Evolutionary conservation across 2,329 filamentous ascomycete species (phyloP).

Genomic region (Ophiostoma sp.): DNA sequence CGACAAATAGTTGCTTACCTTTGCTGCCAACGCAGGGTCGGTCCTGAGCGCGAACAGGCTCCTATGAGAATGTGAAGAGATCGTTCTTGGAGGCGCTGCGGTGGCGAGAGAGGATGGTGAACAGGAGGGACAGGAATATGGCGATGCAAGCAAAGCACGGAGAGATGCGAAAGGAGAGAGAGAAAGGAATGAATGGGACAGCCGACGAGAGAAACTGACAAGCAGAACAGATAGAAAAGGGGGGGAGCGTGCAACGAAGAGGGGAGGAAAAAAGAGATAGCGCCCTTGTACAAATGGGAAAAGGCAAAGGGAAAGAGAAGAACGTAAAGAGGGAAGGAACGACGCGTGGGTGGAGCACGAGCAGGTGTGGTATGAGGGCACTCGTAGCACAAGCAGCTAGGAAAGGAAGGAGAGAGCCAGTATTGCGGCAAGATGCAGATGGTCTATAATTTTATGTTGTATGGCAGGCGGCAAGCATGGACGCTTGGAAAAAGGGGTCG

Average conservation of each 20-base stretch:
- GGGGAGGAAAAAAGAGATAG: conserved; percentile 14
- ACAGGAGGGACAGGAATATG: neutral
- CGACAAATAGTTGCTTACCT: neutral
- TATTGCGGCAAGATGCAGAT: conserved; percentile 21
- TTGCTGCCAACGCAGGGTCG: neutral
- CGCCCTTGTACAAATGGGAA: conserved; percentile 16
- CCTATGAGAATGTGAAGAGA: neutral
- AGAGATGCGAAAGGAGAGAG: neutral
- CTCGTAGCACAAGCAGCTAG: neutral
- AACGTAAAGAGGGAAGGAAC: conserved; percentile 21
- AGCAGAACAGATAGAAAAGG: conserved; percentile 8
- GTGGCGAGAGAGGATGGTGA: neutral
- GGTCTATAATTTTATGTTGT: conserved; percentile 5
- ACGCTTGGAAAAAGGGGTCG: conserved; percentile 19
- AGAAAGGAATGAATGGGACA: neutral
- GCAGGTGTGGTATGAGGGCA: neutral
- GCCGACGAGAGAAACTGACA: conserved; percentile 2
- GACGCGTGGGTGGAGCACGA: conserved; percentile 22
- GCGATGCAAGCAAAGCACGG: conserved; percentile 2
- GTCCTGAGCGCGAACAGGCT: neutral
- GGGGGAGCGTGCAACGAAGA: neutral
- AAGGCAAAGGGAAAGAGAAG: conserved; percentile 6
- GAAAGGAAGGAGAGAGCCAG: conserved; percentile 7
- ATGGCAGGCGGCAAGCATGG: conserved; percentile 21
- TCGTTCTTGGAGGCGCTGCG: neutral